Evolutionary conservation across 345 rosid genomes (phyloP).

Genomic region (Aurinia saxatilis): DNA sequence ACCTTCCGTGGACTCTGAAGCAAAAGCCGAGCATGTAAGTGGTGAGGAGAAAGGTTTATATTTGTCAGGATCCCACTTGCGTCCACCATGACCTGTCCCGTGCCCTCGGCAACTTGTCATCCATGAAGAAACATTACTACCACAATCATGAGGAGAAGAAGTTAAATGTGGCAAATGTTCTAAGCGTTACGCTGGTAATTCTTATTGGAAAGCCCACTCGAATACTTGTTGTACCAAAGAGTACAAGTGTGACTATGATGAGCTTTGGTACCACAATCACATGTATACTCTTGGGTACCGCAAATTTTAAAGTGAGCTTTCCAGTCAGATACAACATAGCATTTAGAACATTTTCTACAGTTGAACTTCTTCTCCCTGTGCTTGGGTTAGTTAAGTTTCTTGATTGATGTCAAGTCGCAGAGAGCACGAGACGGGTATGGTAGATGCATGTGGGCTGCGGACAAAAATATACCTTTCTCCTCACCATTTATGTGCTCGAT

Average conservation of each 20-base stretch:
- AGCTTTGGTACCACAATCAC: slow-evolving; percentile 85
- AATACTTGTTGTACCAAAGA: slow-evolving; percentile 62
- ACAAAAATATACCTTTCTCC: slow-evolving; percentile 63
- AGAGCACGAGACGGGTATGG: slow-evolving; percentile 75
- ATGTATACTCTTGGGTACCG: slow-evolving; percentile 58
- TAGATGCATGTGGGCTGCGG: slow-evolving; percentile 82
- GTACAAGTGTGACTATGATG: slow-evolving; percentile 72
- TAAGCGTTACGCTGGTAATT: slow-evolving; percentile 65
- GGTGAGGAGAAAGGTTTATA: no score
- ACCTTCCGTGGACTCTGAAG: no score
- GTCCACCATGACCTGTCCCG: slow-evolving; percentile 80
- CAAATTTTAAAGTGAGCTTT: no score
- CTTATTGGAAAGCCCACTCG: slow-evolving; percentile 84
- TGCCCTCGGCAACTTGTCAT: slow-evolving; percentile 79
- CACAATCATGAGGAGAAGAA: slow-evolving; percentile 75
- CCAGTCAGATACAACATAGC: slow-evolving; percentile 80
- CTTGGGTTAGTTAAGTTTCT: slow-evolving; percentile 63
- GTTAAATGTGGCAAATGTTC: slow-evolving; percentile 81
- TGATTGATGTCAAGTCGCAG: slow-evolving; percentile 76
- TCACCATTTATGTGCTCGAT: slow-evolving; percentile 56
- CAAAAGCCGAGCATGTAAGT: no score
- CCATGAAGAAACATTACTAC: slow-evolving; percentile 66
- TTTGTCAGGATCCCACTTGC: slow-evolving; percentile 78
- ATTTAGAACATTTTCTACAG: slow-evolving; percentile 73
- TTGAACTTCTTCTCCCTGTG: slow-evolving; percentile 79